These are phyloP conservation scores for Aspergillus nidulans DNA, from an alignment of 495 filamentous ascomycete species.

Conservation along the genomic window DNA sequence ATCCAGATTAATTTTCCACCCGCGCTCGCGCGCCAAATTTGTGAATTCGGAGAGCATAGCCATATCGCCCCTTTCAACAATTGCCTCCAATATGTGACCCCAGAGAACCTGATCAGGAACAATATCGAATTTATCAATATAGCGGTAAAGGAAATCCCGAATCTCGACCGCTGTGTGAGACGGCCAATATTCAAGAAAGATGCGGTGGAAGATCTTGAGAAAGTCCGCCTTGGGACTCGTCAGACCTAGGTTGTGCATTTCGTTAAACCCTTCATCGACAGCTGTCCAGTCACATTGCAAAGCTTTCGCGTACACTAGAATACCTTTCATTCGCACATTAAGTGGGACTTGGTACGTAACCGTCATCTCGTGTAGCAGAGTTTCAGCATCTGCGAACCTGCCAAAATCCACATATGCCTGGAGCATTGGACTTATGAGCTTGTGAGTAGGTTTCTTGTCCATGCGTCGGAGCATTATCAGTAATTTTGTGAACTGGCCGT, in stretches of 20 bases:
- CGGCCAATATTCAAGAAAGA: conserved; percentile 44
- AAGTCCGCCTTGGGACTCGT: conserved; percentile 28
- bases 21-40: conserved; percentile 23
- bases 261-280: conserved; percentile 33
- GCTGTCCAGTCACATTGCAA: conserved; percentile 39
- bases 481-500: conserved; percentile 29
- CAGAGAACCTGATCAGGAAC: conserved; percentile 38
- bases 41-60: conserved; percentile 27
- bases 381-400: conserved; percentile 32
- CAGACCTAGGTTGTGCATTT: conserved; percentile 35
- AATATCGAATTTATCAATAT: conserved; percentile 33
- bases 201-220: conserved; percentile 32
- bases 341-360: conserved; percentile 25
- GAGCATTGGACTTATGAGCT: conserved; percentile 41
- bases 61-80: conserved; percentile 35
- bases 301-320: conserved; percentile 35
- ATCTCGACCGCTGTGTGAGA: conserved; percentile 31
- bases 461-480: conserved; percentile 24
- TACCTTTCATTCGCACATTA: conserved; percentile 35
- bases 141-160: conserved; percentile 31
- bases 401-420: conserved; percentile 39
- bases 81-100: conserved; percentile 38
- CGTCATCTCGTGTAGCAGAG: conserved; percentile 33
- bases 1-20: conserved; percentile 32
- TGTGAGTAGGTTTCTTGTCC: conserved; percentile 30